Evolutionary conservation across 1,284 basidiomycete genomes (phyloP).

Genomic region (Cutaneotrichosporon daszewskae): DNA sequence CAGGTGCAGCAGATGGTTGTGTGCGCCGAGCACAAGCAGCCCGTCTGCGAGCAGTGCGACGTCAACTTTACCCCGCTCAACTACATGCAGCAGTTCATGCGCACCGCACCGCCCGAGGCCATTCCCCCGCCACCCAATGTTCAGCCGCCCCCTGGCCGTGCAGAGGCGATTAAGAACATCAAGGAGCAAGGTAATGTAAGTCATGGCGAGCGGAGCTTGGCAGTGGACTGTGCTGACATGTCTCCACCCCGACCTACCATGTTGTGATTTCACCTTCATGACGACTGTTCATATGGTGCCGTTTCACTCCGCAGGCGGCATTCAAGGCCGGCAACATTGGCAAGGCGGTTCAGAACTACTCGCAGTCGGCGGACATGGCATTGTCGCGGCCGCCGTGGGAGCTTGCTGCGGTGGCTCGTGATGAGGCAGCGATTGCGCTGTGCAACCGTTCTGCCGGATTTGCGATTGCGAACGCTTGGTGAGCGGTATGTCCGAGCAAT

Average conservation of each 20-base stretch:
- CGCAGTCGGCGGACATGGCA: constrained; percentile 74
- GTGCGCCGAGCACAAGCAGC: constrained; percentile 60
- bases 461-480: constrained; percentile 62
- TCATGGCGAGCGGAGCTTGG: constrained; percentile 3
- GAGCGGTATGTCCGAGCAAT: constrained; percentile 2
- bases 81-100: constrained; percentile 64
- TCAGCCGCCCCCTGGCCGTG: constrained; percentile 59
- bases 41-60: constrained; percentile 65
- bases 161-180: constrained; percentile 63
- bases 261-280: not conserved
- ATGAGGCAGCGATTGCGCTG: constrained; percentile 80
- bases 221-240: not conserved
- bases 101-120: constrained; percentile 59
- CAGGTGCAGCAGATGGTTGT: constrained; percentile 41
- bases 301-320: constrained; percentile 53
- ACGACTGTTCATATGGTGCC: not conserved
- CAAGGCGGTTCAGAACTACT: constrained; percentile 78
- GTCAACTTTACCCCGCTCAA: constrained; percentile 65
- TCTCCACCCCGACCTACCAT: too few species aligned
- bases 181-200: constrained; percentile 88
- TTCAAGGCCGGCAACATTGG: constrained; percentile 70
- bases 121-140: constrained; percentile 75
- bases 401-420: constrained; percentile 68
- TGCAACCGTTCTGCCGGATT: constrained; percentile 89
- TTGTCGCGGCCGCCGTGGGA: constrained; percentile 87